Evolutionary conservation across 2,329 filamentous ascomycete species (phyloP).

Genomic region (Leptodontidium sp.): DNA sequence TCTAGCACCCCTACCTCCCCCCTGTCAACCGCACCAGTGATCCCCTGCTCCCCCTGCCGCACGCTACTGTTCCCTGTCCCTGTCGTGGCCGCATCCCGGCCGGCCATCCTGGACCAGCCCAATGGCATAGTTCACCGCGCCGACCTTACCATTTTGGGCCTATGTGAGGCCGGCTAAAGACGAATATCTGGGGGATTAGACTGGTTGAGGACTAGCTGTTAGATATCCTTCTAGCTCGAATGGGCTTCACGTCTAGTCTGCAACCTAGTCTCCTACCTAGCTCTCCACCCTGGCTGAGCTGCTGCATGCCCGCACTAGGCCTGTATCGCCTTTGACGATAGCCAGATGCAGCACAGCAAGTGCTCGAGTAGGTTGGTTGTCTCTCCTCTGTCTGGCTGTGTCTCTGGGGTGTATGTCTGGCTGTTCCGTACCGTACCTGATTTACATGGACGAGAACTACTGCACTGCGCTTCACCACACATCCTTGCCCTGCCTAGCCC

Average conservation of each 20-base stretch:
- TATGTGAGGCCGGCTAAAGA: constrained; percentile 30
- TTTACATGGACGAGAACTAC: background rate
- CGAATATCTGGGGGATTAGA: constrained; percentile 35
- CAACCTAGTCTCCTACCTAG: background rate
- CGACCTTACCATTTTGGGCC: constrained; percentile 28
- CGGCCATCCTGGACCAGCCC: constrained; percentile 30
- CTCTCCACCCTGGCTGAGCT: background rate
- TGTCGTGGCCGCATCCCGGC: constrained; percentile 12
- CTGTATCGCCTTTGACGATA: constrained; percentile 5
- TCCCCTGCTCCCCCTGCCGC: constrained; percentile 18
- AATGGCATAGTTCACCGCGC: constrained; percentile 35
- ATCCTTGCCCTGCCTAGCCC: background rate
- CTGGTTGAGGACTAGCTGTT: constrained; percentile 19
- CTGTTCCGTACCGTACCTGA: constrained; percentile 8
- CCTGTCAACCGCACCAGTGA: background rate
- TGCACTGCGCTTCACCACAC: background rate
- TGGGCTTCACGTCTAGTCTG: no score
- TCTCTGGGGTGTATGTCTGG: background rate
- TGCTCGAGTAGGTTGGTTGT: no score
- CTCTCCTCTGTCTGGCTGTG: no score
- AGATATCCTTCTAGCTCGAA: background rate
- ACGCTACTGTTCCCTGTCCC: background rate
- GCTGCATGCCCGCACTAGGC: constrained; percentile 14
- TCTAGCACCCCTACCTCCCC: background rate
- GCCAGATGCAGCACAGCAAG: background rate